A percentile compares a stretch with the other conserved stretches of the same genome.
phyloP scores from a whole-genome alignment of 805 yeast genomes.

The Yamadazyma endophytica region DNA sequence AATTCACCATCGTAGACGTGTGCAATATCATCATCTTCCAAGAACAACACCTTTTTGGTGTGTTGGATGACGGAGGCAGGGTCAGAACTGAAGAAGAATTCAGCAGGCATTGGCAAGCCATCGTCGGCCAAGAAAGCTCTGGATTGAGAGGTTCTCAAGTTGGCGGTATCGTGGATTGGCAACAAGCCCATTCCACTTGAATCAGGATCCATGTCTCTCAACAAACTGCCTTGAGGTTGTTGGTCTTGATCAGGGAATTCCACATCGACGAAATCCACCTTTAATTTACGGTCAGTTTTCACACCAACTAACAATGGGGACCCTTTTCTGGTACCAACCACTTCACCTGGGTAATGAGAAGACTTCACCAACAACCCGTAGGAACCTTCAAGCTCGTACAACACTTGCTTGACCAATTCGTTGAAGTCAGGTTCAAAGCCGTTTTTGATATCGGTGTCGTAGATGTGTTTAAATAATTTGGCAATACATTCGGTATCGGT shows the following conservation, averaged over 20 bases:
- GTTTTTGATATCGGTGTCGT: constrained; percentile 68
- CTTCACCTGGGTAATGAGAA: constrained; percentile 89
- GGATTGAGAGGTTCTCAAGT: constrained; percentile 84
- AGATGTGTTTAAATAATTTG: constrained; percentile 85
- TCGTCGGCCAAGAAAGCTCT: constrained; percentile 96
- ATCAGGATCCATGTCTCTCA: no score
- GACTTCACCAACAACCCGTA: constrained; percentile 94
- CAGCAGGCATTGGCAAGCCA: constrained; percentile 89
- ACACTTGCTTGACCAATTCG: constrained; percentile 86
- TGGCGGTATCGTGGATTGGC: constrained; percentile 51
- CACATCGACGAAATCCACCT: constrained; percentile 97
- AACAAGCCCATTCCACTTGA: constrained; percentile 29
- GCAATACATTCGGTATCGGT: constrained; percentile 99
- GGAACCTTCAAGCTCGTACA: constrained; percentile 93
- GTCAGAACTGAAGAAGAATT: constrained; percentile 93
- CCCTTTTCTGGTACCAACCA: constrained; percentile 96
- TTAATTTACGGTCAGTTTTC: constrained; percentile 89
- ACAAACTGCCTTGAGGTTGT: constrained; percentile 16
- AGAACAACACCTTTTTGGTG: constrained; percentile 92
- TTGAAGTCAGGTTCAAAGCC: constrained; percentile 83
- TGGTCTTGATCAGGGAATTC: constrained; percentile 76
- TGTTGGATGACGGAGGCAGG: constrained; percentile 96
- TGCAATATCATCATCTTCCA: constrained; percentile 98
- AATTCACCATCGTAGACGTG: constrained; percentile 97
- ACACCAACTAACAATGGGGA: constrained; percentile 97